These are phyloP conservation scores for Lasiodiplodia theobromae DNA, from an alignment of 2,329 filamentous ascomycete genomes.

Conservation along the genomic window DNA sequence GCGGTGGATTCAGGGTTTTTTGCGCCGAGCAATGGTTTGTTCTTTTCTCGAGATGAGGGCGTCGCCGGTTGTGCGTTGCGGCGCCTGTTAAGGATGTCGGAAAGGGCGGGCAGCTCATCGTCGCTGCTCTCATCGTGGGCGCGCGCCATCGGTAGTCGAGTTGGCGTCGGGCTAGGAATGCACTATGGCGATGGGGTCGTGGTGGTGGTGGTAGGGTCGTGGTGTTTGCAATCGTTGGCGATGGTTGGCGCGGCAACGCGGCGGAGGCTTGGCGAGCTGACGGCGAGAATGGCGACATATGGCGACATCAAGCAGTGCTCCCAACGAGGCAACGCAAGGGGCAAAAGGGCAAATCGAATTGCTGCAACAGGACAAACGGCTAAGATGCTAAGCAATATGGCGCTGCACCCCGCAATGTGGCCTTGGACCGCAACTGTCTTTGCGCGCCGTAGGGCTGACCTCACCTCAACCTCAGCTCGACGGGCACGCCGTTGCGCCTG, in stretches of 20 bases:
- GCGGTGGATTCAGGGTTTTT: neutral
- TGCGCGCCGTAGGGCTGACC: conserved; percentile 21
- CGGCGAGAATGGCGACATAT: conserved; percentile 25
- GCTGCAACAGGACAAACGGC: conserved; percentile 18
- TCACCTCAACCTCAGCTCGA: conserved; percentile 10
- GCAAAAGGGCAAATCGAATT: conserved; percentile 11
- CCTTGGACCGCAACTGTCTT: neutral
- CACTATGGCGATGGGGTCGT: neutral
- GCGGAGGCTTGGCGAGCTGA: conserved; percentile 17
- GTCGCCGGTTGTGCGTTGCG: conserved; percentile 1
- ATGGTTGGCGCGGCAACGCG: conserved; percentile 28
- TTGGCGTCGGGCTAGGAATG: neutral
- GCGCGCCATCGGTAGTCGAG: conserved; percentile 9
- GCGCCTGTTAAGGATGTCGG: conserved; percentile 9
- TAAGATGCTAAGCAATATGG: conserved; percentile 20
- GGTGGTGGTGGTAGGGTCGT: neutral
- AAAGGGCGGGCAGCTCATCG: conserved; percentile 18
- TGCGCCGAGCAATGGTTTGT: neutral
- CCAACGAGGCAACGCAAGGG: conserved; percentile 22
- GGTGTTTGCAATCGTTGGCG: conserved; percentile 9
- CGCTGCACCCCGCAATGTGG: conserved; percentile 24
- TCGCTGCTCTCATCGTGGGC: conserved; percentile 23
- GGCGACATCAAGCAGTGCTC: conserved; percentile 22
- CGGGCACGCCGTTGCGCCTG: neutral
- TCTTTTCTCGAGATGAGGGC: neutral